These are phyloP conservation scores for Flammula alnicola DNA, from an alignment of 1,284 basidiomycete species.

Conservation along the genomic window DNA sequence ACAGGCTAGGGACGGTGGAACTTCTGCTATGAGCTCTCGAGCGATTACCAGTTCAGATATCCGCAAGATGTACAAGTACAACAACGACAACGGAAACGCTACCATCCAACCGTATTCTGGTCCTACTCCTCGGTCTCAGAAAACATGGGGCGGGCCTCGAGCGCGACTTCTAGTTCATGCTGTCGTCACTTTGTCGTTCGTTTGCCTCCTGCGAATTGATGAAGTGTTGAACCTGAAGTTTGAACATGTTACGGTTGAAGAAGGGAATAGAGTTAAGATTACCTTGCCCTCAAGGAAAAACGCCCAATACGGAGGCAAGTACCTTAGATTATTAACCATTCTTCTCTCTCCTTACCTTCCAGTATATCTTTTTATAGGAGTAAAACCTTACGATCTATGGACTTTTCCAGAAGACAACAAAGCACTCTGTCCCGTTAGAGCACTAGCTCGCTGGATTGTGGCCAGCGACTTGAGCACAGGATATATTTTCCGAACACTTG, in stretches of 20 bases:
- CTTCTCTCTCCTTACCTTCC: not conserved
- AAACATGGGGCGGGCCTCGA: conserved; percentile 31
- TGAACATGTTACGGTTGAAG: conserved; percentile 21
- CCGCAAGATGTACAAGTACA: too few relatives aligned
- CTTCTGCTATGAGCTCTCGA: too few relatives aligned
- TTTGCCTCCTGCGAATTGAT: conserved; percentile 38
- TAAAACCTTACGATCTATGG: conserved; percentile 30
- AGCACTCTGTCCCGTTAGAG: conserved; percentile 31
- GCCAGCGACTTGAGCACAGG: conserved; percentile 19
- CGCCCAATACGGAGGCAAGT: conserved; percentile 21
- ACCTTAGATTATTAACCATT: too few relatives aligned
- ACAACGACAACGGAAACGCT: too few relatives aligned
- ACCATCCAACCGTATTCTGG: too few relatives aligned
- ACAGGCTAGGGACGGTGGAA: too few relatives aligned
- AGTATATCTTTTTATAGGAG: conserved; percentile 17
- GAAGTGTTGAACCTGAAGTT: conserved; percentile 38
- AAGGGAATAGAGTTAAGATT: conserved; percentile 16
- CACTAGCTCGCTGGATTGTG: conserved; percentile 24
- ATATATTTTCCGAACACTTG: conserved; percentile 29
- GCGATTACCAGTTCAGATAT: too few relatives aligned
- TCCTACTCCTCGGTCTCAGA: too few relatives aligned
- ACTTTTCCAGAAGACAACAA: conserved; percentile 19
- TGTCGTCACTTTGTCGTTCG: conserved; percentile 34
- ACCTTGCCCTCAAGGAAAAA: conserved; percentile 33
- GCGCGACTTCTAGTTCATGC: conserved; percentile 28